Evolutionary conservation across 768 basidiomycete species (phyloP), one percentile per base, ranked within the genome.

Genomic region (Asterophora lycoperdoides): DNA sequence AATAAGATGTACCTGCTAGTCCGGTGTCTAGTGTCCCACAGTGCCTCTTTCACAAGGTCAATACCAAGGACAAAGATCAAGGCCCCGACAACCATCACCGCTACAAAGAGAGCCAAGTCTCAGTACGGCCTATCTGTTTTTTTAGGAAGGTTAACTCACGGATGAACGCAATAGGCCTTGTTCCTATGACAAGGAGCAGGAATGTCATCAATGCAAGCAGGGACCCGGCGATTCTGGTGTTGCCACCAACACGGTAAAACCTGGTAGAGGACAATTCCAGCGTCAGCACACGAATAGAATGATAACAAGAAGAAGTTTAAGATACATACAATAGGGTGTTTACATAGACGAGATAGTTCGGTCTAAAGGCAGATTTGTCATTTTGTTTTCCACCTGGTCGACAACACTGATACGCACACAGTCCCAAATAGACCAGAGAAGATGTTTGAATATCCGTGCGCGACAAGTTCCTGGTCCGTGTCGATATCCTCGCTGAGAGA

Each of bases 1-100:
- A 7, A 40, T 2, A 20, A 18, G 14, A 49, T 78, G 52, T 64
- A 88, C 76, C 77, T 72, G 74, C 83, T 93, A 17, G 91, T 91
- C 13, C 93, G 83, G 67, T 89, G 79, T 39, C 91, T 73, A 8
- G 94, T 94, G 68, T 99, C 95, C 94, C 94, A 98, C 8, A 97
- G 64, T 0, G 96, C 94, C 66, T 97, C 95, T 60, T 94, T 95
- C 34, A 92, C 81, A 33, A 99, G 81, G 56, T 98, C 95, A 43
- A 97, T 79, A 0, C 94, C 96, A 29, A 98, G 77, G 8, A 96
- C 93, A 56, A 93, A 94, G 53, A 98, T 97, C 47, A 99, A 73
- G 2, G 92, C 84, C 1, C 86, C 84, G 11, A 97, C 93, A 4
- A 95, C 84, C 80, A 91, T 84, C 26, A 97, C 85, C 48, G 93